Conservation (phyloP, 106 monocot species). For the Agapanthus africanus region DNA sequence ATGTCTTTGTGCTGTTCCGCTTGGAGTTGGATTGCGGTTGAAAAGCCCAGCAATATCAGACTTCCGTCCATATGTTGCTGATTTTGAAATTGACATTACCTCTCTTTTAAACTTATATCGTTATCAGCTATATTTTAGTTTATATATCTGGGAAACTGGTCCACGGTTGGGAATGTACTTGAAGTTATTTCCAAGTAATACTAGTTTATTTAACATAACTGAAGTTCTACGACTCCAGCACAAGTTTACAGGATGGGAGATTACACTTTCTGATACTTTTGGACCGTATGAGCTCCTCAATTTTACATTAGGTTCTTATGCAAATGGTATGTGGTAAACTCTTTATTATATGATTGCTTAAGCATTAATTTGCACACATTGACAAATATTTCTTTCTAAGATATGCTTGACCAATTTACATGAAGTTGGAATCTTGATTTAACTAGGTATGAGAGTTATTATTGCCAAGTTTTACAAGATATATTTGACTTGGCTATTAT, state of each 20-base stretch:
- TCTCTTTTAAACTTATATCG: constrained; percentile 26
- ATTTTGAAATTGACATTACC: constrained; percentile 38
- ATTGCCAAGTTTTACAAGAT: neutral
- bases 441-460: neutral
- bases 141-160: constrained; percentile 62
- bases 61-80: constrained; percentile 49
- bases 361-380: neutral
- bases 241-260: constrained; percentile 57
- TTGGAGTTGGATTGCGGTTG: constrained; percentile 75
- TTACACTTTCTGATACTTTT: constrained; percentile 55
- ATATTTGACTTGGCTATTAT: neutral
- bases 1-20: constrained; percentile 70
- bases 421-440: neutral
- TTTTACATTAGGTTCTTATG: constrained; percentile 68
- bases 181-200: constrained; percentile 63
- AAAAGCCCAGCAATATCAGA: constrained; percentile 81
- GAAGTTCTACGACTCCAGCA: constrained; percentile 50
- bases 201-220: constrained; percentile 52
- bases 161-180: constrained; percentile 76
- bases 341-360: too few relatives aligned
- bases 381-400: neutral
- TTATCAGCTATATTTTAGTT: constrained; percentile 59
- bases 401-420: neutral
- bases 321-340: constrained; percentile 38
- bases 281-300: constrained; percentile 93